Conservation (phyloP, 163 green algal species). For the Chlamydomonas reinhardtii region DNA sequence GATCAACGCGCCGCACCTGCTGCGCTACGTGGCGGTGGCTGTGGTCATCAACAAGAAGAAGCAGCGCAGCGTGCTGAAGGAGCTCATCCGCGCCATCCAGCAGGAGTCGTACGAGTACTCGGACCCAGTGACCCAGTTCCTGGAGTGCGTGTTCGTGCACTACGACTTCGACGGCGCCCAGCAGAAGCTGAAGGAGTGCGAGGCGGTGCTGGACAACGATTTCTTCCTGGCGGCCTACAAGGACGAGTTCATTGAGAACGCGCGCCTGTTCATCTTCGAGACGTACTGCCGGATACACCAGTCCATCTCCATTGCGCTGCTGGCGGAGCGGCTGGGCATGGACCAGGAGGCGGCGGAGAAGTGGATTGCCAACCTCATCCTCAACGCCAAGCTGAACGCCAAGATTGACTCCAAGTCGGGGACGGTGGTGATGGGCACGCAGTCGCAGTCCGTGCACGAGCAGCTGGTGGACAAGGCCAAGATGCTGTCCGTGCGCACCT, state of each 20-base stretch:
- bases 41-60: conserved; percentile 74
- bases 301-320: conserved; percentile 86
- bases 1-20: conserved; percentile 93
- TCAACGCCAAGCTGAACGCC: conserved; percentile 93
- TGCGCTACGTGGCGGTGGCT: conserved; percentile 94
- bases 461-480: conserved; percentile 86
- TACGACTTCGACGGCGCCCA: conserved; percentile 98
- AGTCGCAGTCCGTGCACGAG: conserved; percentile 85
- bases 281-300: conserved; percentile 78
- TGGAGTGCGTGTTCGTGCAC: conserved; percentile 93
- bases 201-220: conserved; percentile 91
- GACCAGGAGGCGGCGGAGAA: conserved; percentile 93
- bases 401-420: conserved; percentile 96
- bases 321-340: conserved; percentile 95
- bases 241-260: conserved; percentile 96
- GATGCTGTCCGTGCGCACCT: conserved; percentile 79
- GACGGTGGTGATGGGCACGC: conserved; percentile 95
- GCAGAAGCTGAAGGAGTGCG: conserved; percentile 89
- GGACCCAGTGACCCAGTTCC: conserved; percentile 97
- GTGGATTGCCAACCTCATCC: conserved; percentile 98
- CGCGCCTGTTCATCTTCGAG: conserved; percentile 98
- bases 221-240: conserved; percentile 94
- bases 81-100: conserved; percentile 82
- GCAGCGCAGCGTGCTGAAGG: conserved; percentile 87
- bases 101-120: conserved; percentile 93